These are phyloP conservation scores for Penicillium sp. DNA, from an alignment of 2,329 filamentous ascomycete species.

Conservation along the genomic window DNA sequence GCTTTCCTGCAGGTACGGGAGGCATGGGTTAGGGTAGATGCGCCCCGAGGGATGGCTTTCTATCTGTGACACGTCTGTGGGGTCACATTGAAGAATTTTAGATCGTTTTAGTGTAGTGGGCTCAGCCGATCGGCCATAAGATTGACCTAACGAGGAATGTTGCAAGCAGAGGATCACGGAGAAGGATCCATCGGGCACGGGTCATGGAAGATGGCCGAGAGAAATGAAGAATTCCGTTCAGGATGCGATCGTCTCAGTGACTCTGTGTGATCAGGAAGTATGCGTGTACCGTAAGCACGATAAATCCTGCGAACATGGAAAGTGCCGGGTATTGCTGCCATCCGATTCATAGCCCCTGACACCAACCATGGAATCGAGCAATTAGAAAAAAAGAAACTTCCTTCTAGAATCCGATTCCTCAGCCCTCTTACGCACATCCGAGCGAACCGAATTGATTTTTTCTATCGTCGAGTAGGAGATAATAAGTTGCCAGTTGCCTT, in stretches of 20 bases:
- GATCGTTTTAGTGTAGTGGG: neutral
- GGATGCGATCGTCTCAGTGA: too few species aligned
- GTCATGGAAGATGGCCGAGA: neutral
- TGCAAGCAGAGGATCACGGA: neutral
- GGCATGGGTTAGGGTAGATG: neutral
- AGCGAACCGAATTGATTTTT: neutral
- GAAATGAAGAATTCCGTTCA: neutral
- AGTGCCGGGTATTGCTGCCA: neutral
- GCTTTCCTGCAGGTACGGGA: neutral
- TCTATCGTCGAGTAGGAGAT: neutral
- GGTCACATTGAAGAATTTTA: constrained; percentile 14
- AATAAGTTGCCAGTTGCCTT: neutral
- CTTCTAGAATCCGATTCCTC: neutral
- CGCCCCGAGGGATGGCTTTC: constrained; percentile 1
- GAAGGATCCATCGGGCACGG: neutral
- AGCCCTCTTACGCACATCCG: neutral
- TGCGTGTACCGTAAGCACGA: too few species aligned
- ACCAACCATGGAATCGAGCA: neutral
- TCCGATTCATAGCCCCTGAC: neutral
- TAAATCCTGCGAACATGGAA: neutral
- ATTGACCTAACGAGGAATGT: constrained; percentile 8
- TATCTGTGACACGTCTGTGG: constrained; percentile 12
- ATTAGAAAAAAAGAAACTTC: neutral
- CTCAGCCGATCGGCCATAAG: neutral
- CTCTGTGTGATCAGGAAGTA: too few species aligned